phyloP scores from a whole-genome alignment of 2,329 filamentous ascomycete genomes.

The Epichloe sylvatica region DNA sequence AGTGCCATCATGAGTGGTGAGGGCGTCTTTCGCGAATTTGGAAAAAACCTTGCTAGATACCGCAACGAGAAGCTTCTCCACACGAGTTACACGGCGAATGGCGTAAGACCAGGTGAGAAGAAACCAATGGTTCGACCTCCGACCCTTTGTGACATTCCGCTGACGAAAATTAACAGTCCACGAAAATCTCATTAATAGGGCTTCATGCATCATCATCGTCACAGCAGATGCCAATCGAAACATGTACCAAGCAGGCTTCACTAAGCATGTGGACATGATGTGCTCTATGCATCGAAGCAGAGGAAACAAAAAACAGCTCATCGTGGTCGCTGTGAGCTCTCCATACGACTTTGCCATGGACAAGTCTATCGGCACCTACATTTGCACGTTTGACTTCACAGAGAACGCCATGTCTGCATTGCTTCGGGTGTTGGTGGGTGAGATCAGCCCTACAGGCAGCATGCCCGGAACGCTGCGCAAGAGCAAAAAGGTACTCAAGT shows the following conservation, averaged over 20 bases:
- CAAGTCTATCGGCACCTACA: conserved; percentile 74
- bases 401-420: conserved; percentile 78
- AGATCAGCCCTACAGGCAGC: conserved; percentile 45
- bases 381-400: conserved; percentile 94
- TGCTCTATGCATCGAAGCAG: conserved; percentile 67
- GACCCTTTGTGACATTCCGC: background rate
- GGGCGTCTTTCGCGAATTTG: conserved; percentile 80
- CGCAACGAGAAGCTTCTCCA: conserved; percentile 78
- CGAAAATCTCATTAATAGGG: conserved; percentile 80
- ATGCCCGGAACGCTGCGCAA: conserved; percentile 66
- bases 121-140: background rate
- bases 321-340: conserved; percentile 86
- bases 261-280: conserved; percentile 92
- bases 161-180: conserved; percentile 41
- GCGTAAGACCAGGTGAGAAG: conserved; percentile 56
- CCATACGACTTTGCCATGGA: conserved; percentile 96
- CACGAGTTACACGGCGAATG: conserved; percentile 90
- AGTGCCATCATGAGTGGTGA: conserved; percentile 75
- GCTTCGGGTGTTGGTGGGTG: conserved; percentile 72
- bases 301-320: conserved; percentile 74
- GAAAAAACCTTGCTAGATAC: conserved; percentile 72
- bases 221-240: conserved; percentile 92
- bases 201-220: conserved; percentile 76
- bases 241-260: conserved; percentile 85
- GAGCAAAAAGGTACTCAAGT: conserved; percentile 74